Base-by-base conservation (phyloP, 176 grass and related monocot species). In the Poa pratensis region DNA sequence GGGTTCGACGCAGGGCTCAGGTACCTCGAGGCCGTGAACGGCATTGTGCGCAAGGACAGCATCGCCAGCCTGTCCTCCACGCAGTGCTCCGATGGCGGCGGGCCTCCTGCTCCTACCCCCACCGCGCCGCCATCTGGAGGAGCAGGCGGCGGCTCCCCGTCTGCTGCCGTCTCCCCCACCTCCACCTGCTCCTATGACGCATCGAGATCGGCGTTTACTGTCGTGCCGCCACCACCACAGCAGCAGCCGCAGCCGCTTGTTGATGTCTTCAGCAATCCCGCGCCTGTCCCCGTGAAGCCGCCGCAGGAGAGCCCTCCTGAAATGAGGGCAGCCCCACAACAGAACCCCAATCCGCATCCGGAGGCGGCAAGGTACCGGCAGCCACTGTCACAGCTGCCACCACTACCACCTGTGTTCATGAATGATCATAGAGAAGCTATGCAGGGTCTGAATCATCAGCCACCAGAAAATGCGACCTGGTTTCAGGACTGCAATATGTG, bases 301-400 rank as follows among this genome's bases (percentile, higher is more conserved):
- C 54, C 76, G 3, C 90, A 95, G 86, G 89, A 89, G 39, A 85
- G 60, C 39, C 51, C 51, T 1, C 32, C 54, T 70, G 93, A 82
- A 60, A 83, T 42, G 39, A 91, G 87, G 89, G 43, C 55, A 82
- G 39, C 48, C 65, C 50, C 69, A 34, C 92, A 83, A 70, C 75
- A 55, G 71, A 86, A 30, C 43, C 76, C 69, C 6, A 87, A 80
- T 40, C 64, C 66, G 4, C 90, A 80, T 42, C 64, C 24, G 8
- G 97, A 99, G 80, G 61, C 87, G 2, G 3, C 81, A 46, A 99
- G 80, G 72, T 96, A 91, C 78, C 28, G 84, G 61, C 94, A 99
- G 84, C 97, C 97, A 7, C 84, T 98, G 22, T 98, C 96, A 7
- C 91, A 99, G 90, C 87, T 96, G 40, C 94, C 97, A 10, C 97